phyloP scores from a whole-genome alignment of 2,329 filamentous ascomycete genomes.

The Graphilbum ipis-grandicollis region DNA sequence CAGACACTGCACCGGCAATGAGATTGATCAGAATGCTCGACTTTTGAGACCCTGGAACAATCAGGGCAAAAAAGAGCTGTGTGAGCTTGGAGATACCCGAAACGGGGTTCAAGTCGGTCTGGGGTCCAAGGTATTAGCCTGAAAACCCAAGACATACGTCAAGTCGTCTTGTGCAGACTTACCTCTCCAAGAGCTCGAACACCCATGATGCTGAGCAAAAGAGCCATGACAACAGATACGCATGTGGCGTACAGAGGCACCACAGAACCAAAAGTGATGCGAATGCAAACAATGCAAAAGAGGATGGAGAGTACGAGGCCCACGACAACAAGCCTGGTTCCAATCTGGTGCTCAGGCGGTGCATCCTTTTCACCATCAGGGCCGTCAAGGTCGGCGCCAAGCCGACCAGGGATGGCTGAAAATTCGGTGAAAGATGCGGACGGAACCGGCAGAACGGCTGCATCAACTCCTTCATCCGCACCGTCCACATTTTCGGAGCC shows the following conservation, averaged over 20 bases:
- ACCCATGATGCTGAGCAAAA: slow-evolving; percentile 60
- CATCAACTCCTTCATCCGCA: not conserved
- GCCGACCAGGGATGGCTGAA: not conserved
- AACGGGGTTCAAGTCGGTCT: slow-evolving; percentile 86
- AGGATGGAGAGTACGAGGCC: slow-evolving; percentile 60
- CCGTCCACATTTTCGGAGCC: too few species aligned
- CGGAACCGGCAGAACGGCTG: slow-evolving; percentile 1
- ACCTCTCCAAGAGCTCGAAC: slow-evolving; percentile 48
- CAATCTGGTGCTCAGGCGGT: slow-evolving; percentile 66
- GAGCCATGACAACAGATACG: slow-evolving; percentile 67
- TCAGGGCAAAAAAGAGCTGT: slow-evolving; percentile 83
- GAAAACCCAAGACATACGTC: too few species aligned
- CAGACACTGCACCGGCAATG: slow-evolving; percentile 65
- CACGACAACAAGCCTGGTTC: slow-evolving; percentile 50
- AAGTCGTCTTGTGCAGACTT: too few species aligned
- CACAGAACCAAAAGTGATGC: slow-evolving; percentile 60
- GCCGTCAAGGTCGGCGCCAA: not conserved
- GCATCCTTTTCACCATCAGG: slow-evolving; percentile 49
- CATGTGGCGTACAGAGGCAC: slow-evolving; percentile 64
- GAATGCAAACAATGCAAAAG: slow-evolving; percentile 68
- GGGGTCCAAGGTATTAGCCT: too few species aligned
- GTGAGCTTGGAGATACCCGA: slow-evolving; percentile 94
- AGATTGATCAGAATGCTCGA: slow-evolving; percentile 91
- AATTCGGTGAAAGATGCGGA: slow-evolving; percentile 8
- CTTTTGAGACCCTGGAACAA: slow-evolving; percentile 63